Conservation (phyloP, 306 rosid species). For the Glycine latifolia region DNA sequence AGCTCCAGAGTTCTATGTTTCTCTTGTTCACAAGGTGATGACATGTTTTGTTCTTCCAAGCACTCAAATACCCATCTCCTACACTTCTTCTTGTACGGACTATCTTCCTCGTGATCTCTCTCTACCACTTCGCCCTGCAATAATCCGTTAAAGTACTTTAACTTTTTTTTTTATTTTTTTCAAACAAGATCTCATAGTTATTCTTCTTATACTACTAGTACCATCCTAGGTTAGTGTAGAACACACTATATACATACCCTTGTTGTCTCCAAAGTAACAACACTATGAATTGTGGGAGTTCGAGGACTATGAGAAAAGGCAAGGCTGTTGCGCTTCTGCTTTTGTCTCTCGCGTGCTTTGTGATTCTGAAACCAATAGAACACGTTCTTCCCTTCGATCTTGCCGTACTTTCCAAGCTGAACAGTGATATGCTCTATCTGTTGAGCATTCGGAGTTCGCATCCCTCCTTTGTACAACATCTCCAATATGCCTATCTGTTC, state of each 20-base stretch:
- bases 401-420: conserved; percentile 83
- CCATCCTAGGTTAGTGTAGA: too few species aligned
- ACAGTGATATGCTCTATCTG: conserved; percentile 85
- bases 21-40: conserved; percentile 40
- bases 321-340: conserved; percentile 71
- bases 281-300: conserved; percentile 32
- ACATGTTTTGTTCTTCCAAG: conserved; percentile 56
- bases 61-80: conserved; percentile 76
- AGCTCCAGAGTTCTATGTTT: conserved; percentile 83
- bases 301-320: too few species aligned
- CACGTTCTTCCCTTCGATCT: conserved; percentile 94
- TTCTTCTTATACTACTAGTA: too few species aligned
- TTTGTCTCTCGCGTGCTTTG: conserved; percentile 93
- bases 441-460: conserved; percentile 92
- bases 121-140: background rate
- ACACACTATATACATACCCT: too few species aligned
- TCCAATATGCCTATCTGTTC: conserved; percentile 94
- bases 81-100: conserved; percentile 84
- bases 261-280: conserved; percentile 40
- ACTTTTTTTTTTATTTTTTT: too few species aligned
- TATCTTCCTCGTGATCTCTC: conserved; percentile 50
- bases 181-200: too few species aligned
- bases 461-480: conserved; percentile 81
- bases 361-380: conserved; percentile 98
- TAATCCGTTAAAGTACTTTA: too few species aligned